Percentiles rank a stretch among this genome's conserved stretches.
phyloP scores from a whole-genome alignment of 345 rosid genomes.

The Lumnitzera littorea region DNA sequence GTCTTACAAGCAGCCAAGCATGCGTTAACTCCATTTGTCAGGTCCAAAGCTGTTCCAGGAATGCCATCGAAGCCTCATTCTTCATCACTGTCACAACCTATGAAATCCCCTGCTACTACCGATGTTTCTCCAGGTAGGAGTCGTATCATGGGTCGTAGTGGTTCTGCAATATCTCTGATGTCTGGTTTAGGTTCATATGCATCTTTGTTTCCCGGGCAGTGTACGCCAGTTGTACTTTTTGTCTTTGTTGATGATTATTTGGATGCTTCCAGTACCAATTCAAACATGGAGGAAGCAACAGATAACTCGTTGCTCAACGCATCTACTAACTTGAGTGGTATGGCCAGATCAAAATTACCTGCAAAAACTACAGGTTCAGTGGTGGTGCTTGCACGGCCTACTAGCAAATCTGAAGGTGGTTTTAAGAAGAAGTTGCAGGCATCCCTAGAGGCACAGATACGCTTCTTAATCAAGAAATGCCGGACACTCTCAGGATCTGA shows the following conservation, averaged over 20 bases:
- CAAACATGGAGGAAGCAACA: slow-evolving; percentile 40
- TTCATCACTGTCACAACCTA: slow-evolving; percentile 29
- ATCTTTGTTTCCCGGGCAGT: slow-evolving; percentile 69
- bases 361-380: slow-evolving; percentile 61
- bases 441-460: slow-evolving; percentile 70
- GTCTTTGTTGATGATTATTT: slow-evolving; percentile 64
- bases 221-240: slow-evolving; percentile 70
- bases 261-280: slow-evolving; percentile 27
- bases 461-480: slow-evolving; percentile 74
- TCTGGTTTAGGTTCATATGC: slow-evolving; percentile 67
- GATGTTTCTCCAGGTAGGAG: slow-evolving; percentile 44
- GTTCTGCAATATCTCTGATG: slow-evolving; percentile 56
- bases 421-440: slow-evolving; percentile 68
- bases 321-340: slow-evolving; percentile 34
- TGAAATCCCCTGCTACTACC: slow-evolving; percentile 14
- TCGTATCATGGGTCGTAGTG: slow-evolving; percentile 35
- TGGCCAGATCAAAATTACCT: slow-evolving; percentile 44
- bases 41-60: slow-evolving; percentile 36
- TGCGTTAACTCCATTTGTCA: slow-evolving; percentile 46
- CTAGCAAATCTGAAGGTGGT: slow-evolving; percentile 61
- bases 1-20: slow-evolving; percentile 76
- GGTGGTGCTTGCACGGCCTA: slow-evolving; percentile 76
- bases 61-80: slow-evolving; percentile 46
- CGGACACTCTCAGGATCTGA: slow-evolving; percentile 57
- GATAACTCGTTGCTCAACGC: slow-evolving; percentile 32